Conservation (phyloP, 331 rosid genomes). For the Pyracantha coccinea region DNA sequence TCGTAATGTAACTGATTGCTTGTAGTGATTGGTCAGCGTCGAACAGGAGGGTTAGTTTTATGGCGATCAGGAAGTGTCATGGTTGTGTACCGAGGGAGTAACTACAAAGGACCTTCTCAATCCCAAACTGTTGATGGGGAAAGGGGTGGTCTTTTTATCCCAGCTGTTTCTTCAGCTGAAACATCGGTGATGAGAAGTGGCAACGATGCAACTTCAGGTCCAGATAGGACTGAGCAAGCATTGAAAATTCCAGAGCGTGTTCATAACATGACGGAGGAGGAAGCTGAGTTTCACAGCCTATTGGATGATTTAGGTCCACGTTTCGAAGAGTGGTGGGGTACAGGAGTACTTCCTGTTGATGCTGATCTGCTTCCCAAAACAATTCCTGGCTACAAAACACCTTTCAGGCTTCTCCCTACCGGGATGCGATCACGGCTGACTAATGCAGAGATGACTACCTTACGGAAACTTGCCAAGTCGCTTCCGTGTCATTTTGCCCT, state of each 20-base stretch:
- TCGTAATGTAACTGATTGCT: conserved; percentile 32
- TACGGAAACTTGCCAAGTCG: conserved; percentile 70
- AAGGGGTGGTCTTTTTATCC: conserved; percentile 51
- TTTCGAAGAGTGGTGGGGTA: conserved; percentile 94
- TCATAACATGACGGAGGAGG: conserved; percentile 58
- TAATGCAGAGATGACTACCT: conserved; percentile 65
- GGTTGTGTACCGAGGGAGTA: conserved; percentile 81
- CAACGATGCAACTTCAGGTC: conserved; percentile 21
- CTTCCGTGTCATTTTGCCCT: conserved; percentile 97
- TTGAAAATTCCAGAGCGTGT: conserved; percentile 18
- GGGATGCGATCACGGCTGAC: conserved; percentile 73
- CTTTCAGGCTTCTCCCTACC: conserved; percentile 90
- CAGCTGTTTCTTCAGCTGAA: conserved; percentile 52
- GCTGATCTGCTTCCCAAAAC: conserved; percentile 80
- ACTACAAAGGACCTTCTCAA: conserved; percentile 56
- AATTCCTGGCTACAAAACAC: conserved; percentile 75
- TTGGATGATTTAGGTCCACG: conserved; percentile 90
- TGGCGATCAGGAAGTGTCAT: conserved; percentile 91
- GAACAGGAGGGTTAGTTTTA: conserved; percentile 83
- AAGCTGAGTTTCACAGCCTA: conserved; percentile 58
- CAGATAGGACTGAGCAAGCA: conserved; percentile 27
- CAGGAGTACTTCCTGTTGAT: conserved; percentile 93
- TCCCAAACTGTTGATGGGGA: conserved; percentile 38
- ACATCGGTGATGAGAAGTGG: conserved; percentile 21
- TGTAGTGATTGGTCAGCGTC: conserved; percentile 65